These are phyloP conservation scores for Solanum appendiculatum DNA, from an alignment of 257 asterid species.

Conservation along the genomic window DNA sequence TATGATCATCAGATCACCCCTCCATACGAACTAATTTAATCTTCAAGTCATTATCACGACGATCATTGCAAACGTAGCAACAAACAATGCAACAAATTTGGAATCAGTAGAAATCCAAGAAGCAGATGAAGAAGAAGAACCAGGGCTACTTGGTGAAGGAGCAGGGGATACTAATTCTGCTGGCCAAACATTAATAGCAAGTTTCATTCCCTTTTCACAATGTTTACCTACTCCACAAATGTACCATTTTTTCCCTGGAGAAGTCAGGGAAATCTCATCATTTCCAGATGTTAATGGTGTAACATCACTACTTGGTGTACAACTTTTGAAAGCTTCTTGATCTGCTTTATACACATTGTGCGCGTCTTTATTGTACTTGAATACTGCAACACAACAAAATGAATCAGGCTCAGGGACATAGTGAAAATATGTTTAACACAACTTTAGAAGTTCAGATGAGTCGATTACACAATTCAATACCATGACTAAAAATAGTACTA, in stretches of 20 bases:
- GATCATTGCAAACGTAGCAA: not conserved
- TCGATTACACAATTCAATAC: too few relatives aligned
- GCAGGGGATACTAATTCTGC: slow-evolving; percentile 1
- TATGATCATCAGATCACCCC: not conserved
- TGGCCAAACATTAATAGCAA: slow-evolving; percentile 13
- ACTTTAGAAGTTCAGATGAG: not conserved
- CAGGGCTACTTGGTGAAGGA: not conserved
- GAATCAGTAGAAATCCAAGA: not conserved
- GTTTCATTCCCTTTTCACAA: slow-evolving; percentile 19
- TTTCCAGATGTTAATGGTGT: slow-evolving; percentile 5
- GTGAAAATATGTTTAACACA: not conserved
- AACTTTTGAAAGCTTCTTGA: slow-evolving; percentile 11
- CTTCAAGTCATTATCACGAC: not conserved
- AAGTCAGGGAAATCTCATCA: slow-evolving; percentile 9
- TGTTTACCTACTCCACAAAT: slow-evolving; percentile 22
- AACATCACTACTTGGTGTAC: not conserved
- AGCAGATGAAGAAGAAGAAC: not conserved
- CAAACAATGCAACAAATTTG: not conserved
- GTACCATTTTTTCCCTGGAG: slow-evolving; percentile 33
- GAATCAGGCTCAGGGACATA: not conserved
- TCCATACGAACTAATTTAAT: not conserved
- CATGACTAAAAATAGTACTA: too few relatives aligned
- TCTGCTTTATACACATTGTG: slow-evolving; percentile 26
- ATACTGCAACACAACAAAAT: slow-evolving; percentile 12
- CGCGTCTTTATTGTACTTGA: slow-evolving; percentile 22